A percentile compares a stretch with the other conserved stretches of the same genome.
These are phyloP conservation scores for Bacidia gigantensis DNA, from an alignment of 495 filamentous ascomycete species.

Conservation along the genomic window DNA sequence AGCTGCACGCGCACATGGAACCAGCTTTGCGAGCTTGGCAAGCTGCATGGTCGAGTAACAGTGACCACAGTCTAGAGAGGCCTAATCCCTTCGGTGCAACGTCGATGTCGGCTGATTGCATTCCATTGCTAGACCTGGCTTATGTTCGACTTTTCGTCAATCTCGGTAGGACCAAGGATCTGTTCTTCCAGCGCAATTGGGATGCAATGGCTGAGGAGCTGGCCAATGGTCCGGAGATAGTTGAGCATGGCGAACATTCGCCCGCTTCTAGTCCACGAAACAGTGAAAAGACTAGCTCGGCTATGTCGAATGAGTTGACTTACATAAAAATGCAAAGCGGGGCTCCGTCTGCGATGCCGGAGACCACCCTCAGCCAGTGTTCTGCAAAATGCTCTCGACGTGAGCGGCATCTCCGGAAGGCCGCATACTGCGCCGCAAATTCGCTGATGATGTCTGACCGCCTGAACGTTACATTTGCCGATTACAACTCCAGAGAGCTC, in stretches of 20 bases:
- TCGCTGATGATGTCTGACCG: conserved; percentile 84
- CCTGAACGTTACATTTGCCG: conserved; percentile 72
- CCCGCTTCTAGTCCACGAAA: conserved; percentile 21
- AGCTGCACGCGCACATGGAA: conserved; percentile 94
- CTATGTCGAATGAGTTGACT: background rate
- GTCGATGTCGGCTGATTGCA: conserved; percentile 83
- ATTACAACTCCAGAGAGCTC: conserved; percentile 77
- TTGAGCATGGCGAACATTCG: conserved; percentile 61
- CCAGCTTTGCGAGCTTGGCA: conserved; percentile 92
- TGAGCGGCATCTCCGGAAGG: conserved; percentile 82
- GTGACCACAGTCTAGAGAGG: conserved; percentile 73
- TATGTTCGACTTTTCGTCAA: conserved; percentile 92
- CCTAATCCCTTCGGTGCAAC: conserved; percentile 83
- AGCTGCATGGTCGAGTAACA: conserved; percentile 79
- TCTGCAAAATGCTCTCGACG: conserved; percentile 44
- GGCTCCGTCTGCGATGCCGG: conserved; percentile 25
- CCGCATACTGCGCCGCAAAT: conserved; percentile 88
- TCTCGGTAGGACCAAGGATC: conserved; percentile 78
- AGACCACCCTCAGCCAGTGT: conserved; percentile 22
- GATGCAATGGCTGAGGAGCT: conserved; percentile 87
- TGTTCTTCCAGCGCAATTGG: conserved; percentile 89
- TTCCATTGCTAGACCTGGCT: conserved; percentile 85
- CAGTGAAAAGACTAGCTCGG: background rate
- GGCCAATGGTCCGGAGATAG: conserved; percentile 61
- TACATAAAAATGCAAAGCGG: background rate